Evolutionary conservation across 2,329 filamentous ascomycete genomes (phyloP).

Genomic region (Mycocentrospora acerina): DNA sequence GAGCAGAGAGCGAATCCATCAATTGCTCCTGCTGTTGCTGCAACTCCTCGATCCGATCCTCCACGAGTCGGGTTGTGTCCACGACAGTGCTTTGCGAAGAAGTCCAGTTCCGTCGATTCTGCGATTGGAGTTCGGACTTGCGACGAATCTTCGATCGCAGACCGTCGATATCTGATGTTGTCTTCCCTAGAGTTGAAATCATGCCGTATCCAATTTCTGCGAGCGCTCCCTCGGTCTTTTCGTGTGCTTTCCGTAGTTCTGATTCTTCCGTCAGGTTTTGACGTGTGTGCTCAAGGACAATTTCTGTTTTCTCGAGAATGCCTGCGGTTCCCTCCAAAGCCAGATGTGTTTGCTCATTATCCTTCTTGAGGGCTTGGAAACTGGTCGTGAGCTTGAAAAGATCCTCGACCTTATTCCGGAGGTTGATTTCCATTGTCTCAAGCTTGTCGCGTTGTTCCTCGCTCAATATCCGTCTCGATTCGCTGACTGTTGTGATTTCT

Average conservation of each 20-base stretch:
- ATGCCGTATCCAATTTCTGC: conserved; percentile 72
- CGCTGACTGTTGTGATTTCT: conserved; percentile 86
- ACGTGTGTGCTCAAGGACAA: conserved; percentile 75
- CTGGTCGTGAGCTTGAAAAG: conserved; percentile 82
- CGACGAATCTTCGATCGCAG: conserved; percentile 84
- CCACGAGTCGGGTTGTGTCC: conserved; percentile 75
- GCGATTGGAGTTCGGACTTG: conserved; percentile 77
- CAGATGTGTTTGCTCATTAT: conserved; percentile 74
- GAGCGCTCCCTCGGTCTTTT: conserved; percentile 79
- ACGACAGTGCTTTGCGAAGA: conserved; percentile 73
- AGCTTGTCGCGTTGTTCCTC: conserved; percentile 93
- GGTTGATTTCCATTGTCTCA: conserved; percentile 84
- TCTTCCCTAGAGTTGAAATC: conserved; percentile 73
- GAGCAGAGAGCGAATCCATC: conserved; percentile 65
- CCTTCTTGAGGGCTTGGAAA: conserved; percentile 86
- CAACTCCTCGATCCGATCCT: conserved; percentile 72
- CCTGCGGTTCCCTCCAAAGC: conserved; percentile 77
- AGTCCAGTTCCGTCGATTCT: conserved; percentile 79
- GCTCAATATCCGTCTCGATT: conserved; percentile 84
- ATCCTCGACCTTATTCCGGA: conserved; percentile 92
- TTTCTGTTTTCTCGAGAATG: conserved; percentile 83
- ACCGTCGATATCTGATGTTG: conserved; percentile 76
- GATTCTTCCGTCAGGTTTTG: conserved; percentile 78
- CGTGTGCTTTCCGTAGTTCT: conserved; percentile 76
- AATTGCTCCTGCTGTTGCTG: conserved; percentile 71